These are phyloP conservation scores for Dunaliella primolecta DNA, from an alignment of 139 green algal genomes.

Conservation along the genomic window DNA sequence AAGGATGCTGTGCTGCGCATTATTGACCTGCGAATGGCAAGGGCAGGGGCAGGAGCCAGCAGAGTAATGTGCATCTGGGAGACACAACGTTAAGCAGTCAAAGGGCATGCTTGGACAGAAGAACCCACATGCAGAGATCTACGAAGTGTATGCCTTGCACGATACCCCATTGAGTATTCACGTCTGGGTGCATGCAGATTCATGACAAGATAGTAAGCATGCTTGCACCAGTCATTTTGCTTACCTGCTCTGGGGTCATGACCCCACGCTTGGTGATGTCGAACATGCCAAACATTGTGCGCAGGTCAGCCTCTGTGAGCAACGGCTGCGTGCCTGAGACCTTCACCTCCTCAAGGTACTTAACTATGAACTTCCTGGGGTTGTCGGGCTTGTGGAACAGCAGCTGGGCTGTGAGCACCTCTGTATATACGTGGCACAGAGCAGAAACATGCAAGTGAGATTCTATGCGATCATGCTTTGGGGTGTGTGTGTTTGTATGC, in stretches of 20 bases:
- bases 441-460: neutral
- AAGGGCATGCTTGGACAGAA: too few species aligned
- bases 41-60: too few species aligned
- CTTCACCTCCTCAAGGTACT: conserved; percentile 24
- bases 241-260: conserved; percentile 21
- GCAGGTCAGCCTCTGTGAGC: conserved; percentile 21
- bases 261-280: conserved; percentile 29
- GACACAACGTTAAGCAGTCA: too few species aligned
- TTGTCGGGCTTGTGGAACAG: conserved; percentile 28
- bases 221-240: too few species aligned
- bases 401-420: conserved; percentile 21
- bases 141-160: too few species aligned
- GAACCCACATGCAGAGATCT: too few species aligned
- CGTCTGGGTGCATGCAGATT: too few species aligned
- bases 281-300: conserved; percentile 42
- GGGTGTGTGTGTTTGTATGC: too few species aligned
- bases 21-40: neutral
- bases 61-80: too few species aligned
- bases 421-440: neutral
- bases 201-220: too few species aligned
- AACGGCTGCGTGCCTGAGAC: conserved; percentile 7
- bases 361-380: conserved; percentile 17
- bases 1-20: conserved; percentile 16
- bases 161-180: too few species aligned
- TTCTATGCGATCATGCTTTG: neutral